phyloP scores from a whole-genome alignment of 495 filamentous ascomycete genomes.

The Cercophora sp. region DNA sequence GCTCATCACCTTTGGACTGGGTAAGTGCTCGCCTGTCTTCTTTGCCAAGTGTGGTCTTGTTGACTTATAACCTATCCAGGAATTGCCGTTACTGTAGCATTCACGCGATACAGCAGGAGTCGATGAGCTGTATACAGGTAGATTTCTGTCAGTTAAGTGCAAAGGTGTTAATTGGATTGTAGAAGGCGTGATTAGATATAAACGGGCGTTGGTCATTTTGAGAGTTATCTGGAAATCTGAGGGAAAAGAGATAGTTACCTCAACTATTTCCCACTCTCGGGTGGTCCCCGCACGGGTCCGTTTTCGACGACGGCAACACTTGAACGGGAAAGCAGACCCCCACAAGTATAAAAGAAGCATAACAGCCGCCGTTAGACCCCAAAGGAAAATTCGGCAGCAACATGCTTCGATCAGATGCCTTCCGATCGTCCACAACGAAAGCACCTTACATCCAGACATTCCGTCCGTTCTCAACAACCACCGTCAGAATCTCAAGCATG shows the following conservation, averaged over 20 bases:
- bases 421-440: not conserved
- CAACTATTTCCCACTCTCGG: too few species aligned
- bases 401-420: conserved; percentile 5
- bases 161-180: too few species aligned
- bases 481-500: conserved; percentile 1
- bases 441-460: too few species aligned
- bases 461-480: conserved; percentile 4
- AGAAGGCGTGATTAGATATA: too few species aligned
- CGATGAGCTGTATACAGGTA: too few species aligned
- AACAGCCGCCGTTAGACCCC: not conserved
- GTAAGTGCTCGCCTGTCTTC: not conserved
- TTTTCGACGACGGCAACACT: too few species aligned
- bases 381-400: not conserved
- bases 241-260: too few species aligned
- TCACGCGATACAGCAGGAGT: too few species aligned
- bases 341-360: not conserved
- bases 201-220: too few species aligned
- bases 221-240: too few species aligned
- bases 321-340: not conserved
- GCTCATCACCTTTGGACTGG: not conserved
- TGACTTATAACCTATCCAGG: not conserved
- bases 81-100: not conserved
- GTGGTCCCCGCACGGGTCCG: too few species aligned
- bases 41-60: not conserved
- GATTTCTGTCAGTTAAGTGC: too few species aligned